These are phyloP conservation scores for Litsea cubeba DNA, from an alignment of 164 flowering plant species.

Conservation along the genomic window DNA sequence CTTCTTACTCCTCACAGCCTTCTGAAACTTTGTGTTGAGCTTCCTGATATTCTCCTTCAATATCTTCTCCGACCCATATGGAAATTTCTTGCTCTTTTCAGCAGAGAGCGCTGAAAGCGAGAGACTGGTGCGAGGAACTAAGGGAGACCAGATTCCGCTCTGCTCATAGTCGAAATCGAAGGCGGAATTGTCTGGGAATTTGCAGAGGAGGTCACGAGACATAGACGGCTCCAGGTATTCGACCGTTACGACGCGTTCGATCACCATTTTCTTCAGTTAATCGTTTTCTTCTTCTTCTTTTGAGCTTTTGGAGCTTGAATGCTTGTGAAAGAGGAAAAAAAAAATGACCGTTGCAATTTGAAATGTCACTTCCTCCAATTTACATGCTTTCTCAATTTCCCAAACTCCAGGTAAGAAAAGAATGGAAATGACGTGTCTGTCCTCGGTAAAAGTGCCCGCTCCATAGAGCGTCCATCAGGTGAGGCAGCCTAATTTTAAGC, in stretches of 20 bases:
- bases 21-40: slow-evolving; percentile 16
- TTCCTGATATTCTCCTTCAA: slow-evolving; percentile 18
- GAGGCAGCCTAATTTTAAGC: too few species aligned
- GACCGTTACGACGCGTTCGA: slow-evolving; percentile 31
- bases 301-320: neutral
- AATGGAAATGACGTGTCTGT: too few species aligned
- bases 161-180: slow-evolving; percentile 81
- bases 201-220: slow-evolving; percentile 59
- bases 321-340: neutral
- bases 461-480: too few species aligned
- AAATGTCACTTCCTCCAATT: neutral
- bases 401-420: too few species aligned
- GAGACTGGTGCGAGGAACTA: slow-evolving; percentile 33
- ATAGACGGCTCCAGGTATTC: slow-evolving; percentile 58
- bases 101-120: slow-evolving; percentile 2
- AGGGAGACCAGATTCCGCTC: slow-evolving; percentile 89
- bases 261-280: neutral
- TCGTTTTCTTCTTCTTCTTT: neutral
- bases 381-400: too few species aligned
- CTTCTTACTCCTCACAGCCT: slow-evolving; percentile 14
- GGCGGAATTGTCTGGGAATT: slow-evolving; percentile 75
- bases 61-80: slow-evolving; percentile 6
- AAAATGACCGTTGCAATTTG: slow-evolving; percentile 4
- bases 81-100: slow-evolving; percentile 17
- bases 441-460: too few species aligned